Conservation (phyloP, 2,329 filamentous ascomycete genomes). For the Chaetomium olivaceum region DNA sequence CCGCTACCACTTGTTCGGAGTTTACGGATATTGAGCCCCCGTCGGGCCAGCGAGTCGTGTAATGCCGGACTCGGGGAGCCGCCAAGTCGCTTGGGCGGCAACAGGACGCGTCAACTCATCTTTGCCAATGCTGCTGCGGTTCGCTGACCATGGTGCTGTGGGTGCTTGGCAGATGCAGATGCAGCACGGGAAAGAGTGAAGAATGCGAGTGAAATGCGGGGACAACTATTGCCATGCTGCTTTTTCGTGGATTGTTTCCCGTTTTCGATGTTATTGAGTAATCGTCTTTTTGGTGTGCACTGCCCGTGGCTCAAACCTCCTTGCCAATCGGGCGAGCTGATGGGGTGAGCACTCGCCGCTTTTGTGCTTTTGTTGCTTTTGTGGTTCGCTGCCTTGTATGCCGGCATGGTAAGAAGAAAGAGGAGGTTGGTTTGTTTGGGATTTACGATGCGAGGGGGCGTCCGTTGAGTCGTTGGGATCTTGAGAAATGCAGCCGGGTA, state of each 20-base stretch:
- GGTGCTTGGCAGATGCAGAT: slow-evolving; percentile 1
- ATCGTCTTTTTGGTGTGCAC: background rate
- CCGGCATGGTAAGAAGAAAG: no score
- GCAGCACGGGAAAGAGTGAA: background rate
- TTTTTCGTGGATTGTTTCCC: background rate
- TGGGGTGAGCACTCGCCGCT: no score
- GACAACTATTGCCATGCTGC: background rate
- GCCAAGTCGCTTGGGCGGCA: background rate
- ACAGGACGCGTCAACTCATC: background rate
- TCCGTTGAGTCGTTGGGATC: no score
- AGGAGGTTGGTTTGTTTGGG: no score
- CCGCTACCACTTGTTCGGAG: background rate
- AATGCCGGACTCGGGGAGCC: background rate
- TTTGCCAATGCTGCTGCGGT: slow-evolving; percentile 1
- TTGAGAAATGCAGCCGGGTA: no score
- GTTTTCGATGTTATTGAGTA: background rate
- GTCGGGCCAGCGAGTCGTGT: background rate
- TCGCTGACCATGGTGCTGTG: slow-evolving; percentile 4
- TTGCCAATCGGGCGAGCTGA: no score
- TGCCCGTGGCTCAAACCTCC: no score
- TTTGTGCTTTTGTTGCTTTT: no score
- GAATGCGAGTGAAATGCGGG: background rate
- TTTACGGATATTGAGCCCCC: background rate
- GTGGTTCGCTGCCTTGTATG: no score
- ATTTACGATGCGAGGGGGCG: no score